Base-by-base conservation (phyloP, 2,329 filamentous ascomycete species). In the Xylaria sp. region DNA sequence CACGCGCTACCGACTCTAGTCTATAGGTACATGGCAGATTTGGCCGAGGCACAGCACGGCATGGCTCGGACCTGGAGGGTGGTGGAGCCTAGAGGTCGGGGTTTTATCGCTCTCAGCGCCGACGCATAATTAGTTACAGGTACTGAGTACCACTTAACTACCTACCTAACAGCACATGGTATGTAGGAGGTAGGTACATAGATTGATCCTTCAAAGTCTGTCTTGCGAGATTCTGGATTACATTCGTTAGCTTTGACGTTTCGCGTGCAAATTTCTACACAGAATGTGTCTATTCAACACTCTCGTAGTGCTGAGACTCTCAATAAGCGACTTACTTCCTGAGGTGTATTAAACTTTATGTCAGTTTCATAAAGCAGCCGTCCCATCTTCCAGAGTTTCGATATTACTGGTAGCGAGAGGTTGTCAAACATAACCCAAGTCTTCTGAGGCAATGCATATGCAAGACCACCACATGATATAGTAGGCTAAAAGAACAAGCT, bases 11-110 rank as follows among this genome's bases (percentile, higher is more conserved):
- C 14, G 12, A 17, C 39, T 42, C 24, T 27, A 27, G 24, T 36
- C 34, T 11, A 47, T 47, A 47, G 42, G 42, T 47, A 47, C 42
- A 9, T 19, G 48, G 27, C 39, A 66, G 30, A 51, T 69, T 69
- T 67, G 67, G 58, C 69, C 69, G 69, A 71, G 69, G 69, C 64
- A 68, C 42, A 47, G 55, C 47, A 32, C 55, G 47, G 47, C 53
- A 57, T 45, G 47, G 58, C 55, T 70, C 57, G 51, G 64, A 27
- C 11, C 48, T 55, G 12, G 51, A 27, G 64, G 32, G n/a, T 21
- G 34, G 53, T 63, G 51, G 61, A 64, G 32, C 53, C 54, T 11
- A 12, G 19, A 50, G n/a, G 54, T 51, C 47, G 61, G 56, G 27
- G 50, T n/a, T 58, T 54, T 27, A 55, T 42, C 30, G 12, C 21